Conservation (phyloP, 2,329 filamentous ascomycete genomes). For the Colletotrichum nymphaeae region DNA sequence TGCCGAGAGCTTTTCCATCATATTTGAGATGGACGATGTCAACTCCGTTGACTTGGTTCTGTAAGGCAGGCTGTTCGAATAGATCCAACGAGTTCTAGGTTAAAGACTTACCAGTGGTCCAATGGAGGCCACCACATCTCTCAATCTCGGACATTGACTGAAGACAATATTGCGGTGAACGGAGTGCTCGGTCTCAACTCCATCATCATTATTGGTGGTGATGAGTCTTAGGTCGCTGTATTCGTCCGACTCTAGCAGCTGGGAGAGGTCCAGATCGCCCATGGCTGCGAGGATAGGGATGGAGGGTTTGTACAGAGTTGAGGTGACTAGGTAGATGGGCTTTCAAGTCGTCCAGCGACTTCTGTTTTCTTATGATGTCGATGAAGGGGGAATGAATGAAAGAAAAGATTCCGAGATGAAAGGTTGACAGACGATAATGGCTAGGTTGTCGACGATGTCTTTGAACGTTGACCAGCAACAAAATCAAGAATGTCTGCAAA, state of each 20-base stretch:
- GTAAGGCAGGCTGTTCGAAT: background rate
- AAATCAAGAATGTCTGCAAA: background rate
- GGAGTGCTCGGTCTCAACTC: background rate
- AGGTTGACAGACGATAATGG: background rate
- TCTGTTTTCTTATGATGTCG: background rate
- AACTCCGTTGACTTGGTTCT: background rate
- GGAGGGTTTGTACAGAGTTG: background rate
- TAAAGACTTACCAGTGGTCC: background rate
- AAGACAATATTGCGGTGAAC: constrained; percentile 7
- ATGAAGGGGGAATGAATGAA: background rate
- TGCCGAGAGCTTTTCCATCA: background rate
- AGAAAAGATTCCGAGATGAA: background rate
- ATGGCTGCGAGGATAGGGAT: background rate
- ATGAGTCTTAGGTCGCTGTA: background rate
- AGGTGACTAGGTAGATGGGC: background rate
- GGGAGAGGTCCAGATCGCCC: background rate
- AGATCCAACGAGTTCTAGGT: background rate
- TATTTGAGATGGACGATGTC: background rate
- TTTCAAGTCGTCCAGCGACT: background rate
- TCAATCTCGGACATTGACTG: background rate
- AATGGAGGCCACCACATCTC: background rate
- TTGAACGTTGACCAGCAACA: background rate
- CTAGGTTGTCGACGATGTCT: background rate
- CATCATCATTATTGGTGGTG: background rate
- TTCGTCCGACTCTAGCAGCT: background rate